A percentile compares a stretch with the other conserved stretches of the same genome.
Conservation (phyloP, 257 asterid genomes). For the Nyctanthes arbortristis region DNA sequence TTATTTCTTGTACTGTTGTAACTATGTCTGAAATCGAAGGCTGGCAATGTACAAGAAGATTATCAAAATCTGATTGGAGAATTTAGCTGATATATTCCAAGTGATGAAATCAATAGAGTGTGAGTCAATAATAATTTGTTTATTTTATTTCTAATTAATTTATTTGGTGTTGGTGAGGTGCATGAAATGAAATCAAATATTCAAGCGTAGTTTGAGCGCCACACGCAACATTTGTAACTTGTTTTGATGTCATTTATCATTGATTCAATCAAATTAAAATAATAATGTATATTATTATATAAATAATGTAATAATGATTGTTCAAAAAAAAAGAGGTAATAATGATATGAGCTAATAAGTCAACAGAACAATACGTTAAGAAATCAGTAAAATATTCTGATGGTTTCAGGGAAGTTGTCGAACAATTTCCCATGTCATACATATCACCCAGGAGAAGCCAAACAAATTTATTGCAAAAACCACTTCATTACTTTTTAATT, state of each 20-base stretch:
- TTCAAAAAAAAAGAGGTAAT: too few species aligned
- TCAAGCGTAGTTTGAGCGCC: not conserved
- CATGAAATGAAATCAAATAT: not conserved
- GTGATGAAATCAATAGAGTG: not conserved
- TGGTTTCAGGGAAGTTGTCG: too few species aligned
- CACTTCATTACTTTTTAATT: too few species aligned
- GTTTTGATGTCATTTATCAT: not conserved
- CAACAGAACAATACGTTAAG: too few species aligned
- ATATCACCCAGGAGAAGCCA: too few species aligned
- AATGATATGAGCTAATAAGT: too few species aligned
- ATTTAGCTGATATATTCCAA: not conserved
- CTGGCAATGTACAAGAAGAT: not conserved
- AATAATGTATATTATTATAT: too few species aligned
- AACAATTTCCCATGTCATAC: too few species aligned
- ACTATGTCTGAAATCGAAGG: not conserved
- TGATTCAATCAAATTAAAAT: slow-evolving; percentile 25
- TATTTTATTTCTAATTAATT: not conserved
- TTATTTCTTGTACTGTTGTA: not conserved
- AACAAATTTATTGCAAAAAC: too few species aligned
- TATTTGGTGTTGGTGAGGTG: not conserved
- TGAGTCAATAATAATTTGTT: not conserved
- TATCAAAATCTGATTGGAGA: not conserved
- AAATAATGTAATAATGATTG: too few species aligned
- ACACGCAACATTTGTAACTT: not conserved
- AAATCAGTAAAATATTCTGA: too few species aligned